Conservation (phyloP, 192 early-diverging fungal genomes). For the Linnemannia elongata region DNA sequence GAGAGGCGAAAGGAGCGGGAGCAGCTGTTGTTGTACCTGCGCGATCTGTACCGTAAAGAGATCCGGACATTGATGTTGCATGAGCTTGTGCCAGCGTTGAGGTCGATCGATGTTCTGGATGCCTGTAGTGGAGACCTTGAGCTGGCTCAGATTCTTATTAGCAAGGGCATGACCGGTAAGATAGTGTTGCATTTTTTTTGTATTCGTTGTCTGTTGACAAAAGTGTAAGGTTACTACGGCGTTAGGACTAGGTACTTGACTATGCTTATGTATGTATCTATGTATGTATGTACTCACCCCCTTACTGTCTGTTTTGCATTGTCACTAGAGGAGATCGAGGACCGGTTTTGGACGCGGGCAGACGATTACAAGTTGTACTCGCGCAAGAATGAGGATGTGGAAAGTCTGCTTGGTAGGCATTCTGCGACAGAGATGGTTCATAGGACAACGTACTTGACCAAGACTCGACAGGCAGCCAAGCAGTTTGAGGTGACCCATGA, state of each 20-base stretch:
- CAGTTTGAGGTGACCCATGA: slow-evolving; percentile 1
- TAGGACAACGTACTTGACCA: slow-evolving; percentile 21
- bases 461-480: slow-evolving; percentile 21
- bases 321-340: slow-evolving; percentile 16
- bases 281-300: neutral
- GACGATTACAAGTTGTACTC: slow-evolving; percentile 31
- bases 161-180: slow-evolving; percentile 26
- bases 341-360: slow-evolving; percentile 32
- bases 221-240: neutral
- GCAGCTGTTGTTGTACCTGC: slow-evolving; percentile 12
- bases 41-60: slow-evolving; percentile 12
- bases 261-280: neutral
- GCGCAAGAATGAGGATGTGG: slow-evolving; percentile 17
- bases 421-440: slow-evolving; percentile 9
- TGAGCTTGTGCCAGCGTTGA: slow-evolving; percentile 28
- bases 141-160: neutral
- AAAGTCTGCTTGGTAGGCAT: slow-evolving; percentile 12
- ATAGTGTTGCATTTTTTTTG: neutral
- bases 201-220: neutral
- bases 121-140: slow-evolving; percentile 22
- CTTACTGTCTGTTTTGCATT: neutral
- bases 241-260: neutral
- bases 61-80: slow-evolving; percentile 18
- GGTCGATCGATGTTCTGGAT: slow-evolving; percentile 42
- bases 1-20: neutral